phyloP scores from a whole-genome alignment of 352 stramenopile genomes.

The Phytopythium montanum region DNA sequence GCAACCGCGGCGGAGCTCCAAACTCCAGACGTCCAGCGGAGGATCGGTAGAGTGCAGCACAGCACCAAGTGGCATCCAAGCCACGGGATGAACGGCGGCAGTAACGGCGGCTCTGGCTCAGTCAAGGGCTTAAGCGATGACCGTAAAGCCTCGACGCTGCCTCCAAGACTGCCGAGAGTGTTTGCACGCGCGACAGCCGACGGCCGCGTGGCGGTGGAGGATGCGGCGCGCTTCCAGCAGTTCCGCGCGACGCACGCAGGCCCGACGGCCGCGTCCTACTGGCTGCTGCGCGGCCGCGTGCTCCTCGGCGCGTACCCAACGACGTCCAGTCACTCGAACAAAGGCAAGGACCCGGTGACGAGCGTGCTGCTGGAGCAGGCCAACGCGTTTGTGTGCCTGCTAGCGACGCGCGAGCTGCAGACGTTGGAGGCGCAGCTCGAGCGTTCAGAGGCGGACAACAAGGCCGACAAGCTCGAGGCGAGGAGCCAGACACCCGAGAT shows the following conservation, averaged over 20 bases:
- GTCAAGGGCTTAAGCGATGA: neutral
- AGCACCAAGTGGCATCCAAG: conserved; percentile 57
- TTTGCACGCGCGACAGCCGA: conserved; percentile 26
- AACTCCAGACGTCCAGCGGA: conserved; percentile 3
- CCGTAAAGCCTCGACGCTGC: conserved; percentile 2
- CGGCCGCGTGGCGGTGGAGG: conserved; percentile 47
- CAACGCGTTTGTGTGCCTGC: conserved; percentile 63
- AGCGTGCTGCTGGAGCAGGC: conserved; percentile 63
- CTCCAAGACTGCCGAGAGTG: conserved; percentile 48
- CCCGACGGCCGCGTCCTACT: conserved; percentile 67
- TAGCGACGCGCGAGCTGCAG: conserved; percentile 35
- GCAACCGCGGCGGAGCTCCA: conserved; percentile 13
- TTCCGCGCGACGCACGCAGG: conserved; percentile 65
- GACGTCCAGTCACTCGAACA: conserved; percentile 19
- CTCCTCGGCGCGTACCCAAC: conserved; percentile 52
- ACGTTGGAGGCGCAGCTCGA: conserved; percentile 8
- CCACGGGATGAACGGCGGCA: conserved; percentile 40
- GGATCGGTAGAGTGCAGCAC: conserved; percentile 15
- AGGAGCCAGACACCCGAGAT: neutral
- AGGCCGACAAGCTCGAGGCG: neutral
- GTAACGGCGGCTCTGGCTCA: neutral
- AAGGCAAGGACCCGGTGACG: conserved; percentile 46
- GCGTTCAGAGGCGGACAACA: neutral
- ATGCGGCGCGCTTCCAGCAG: conserved; percentile 52
- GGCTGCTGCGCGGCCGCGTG: conserved; percentile 55